These are phyloP conservation scores for Plasmopara muralis DNA, from an alignment of 352 stramenopile species.

Conservation along the genomic window DNA sequence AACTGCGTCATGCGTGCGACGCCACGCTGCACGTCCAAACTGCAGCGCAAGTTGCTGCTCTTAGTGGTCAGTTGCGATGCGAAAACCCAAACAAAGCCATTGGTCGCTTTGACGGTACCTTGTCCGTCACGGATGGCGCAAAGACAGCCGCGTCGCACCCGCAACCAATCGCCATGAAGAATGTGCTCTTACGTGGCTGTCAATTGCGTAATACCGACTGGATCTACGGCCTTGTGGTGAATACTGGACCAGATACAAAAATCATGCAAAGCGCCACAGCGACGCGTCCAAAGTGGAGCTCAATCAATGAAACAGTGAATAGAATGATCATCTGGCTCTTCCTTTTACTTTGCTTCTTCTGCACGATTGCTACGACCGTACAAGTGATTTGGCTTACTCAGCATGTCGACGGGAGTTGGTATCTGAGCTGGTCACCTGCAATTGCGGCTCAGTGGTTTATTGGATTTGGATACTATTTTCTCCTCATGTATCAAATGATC, in stretches of 20 bases:
- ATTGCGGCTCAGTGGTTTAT: slow-evolving; percentile 64
- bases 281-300: slow-evolving; percentile 67
- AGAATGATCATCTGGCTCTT: slow-evolving; percentile 77
- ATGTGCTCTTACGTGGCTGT: slow-evolving; percentile 84
- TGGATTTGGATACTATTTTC: slow-evolving; percentile 89
- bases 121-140: slow-evolving; percentile 29
- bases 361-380: slow-evolving; percentile 42
- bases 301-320: slow-evolving; percentile 76
- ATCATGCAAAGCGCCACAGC: slow-evolving; percentile 76
- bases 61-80: slow-evolving; percentile 51
- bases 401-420: slow-evolving; percentile 44
- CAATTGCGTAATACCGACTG: slow-evolving; percentile 86
- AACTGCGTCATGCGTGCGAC: slow-evolving; percentile 69
- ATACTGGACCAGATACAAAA: slow-evolving; percentile 81
- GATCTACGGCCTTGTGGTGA: slow-evolving; percentile 85
- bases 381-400: slow-evolving; percentile 57
- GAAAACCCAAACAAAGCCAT: slow-evolving; percentile 81
- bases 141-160: slow-evolving; percentile 26
- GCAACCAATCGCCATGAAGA: slow-evolving; percentile 71
- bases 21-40: slow-evolving; percentile 41
- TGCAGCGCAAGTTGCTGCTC: slow-evolving; percentile 25
- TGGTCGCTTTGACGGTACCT: slow-evolving; percentile 63
- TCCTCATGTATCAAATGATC: slow-evolving; percentile 96
- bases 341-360: slow-evolving; percentile 54
- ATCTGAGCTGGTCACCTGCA: slow-evolving; percentile 39